These are phyloP conservation scores for Carex sylvatica DNA, from an alignment of 202 grass and related monocot species.

Conservation along the genomic window DNA sequence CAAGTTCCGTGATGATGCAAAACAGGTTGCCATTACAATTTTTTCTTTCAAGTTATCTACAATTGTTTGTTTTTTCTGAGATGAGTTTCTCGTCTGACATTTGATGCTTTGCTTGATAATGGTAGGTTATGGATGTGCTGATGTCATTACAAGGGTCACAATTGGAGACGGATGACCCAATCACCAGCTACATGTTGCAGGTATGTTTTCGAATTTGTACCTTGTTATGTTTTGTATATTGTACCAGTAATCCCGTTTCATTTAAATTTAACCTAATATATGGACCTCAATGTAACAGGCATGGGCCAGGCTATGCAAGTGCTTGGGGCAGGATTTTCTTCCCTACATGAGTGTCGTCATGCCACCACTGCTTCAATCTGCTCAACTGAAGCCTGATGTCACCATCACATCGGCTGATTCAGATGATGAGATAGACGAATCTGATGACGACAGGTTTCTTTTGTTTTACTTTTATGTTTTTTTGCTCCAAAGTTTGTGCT, in stretches of 20 bases:
- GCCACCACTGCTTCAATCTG: constrained; percentile 96
- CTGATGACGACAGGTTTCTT: constrained; percentile 68
- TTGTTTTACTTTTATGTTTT: neutral
- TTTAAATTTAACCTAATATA: constrained; percentile 27
- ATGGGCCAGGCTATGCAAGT: constrained; percentile 98
- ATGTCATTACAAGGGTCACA: constrained; percentile 96
- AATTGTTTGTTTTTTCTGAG: neutral
- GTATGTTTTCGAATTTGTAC: constrained; percentile 29
- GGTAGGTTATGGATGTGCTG: constrained; percentile 93
- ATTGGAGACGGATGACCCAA: constrained; percentile 96
- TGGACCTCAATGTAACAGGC: constrained; percentile 49
- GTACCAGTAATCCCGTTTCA: constrained; percentile 7
- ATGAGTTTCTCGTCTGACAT: neutral
- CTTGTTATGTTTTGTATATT: neutral
- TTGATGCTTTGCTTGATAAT: constrained; percentile 24
- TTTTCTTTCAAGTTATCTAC: constrained; percentile 13
- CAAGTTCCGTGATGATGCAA: constrained; percentile 95
- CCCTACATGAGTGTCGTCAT: constrained; percentile 98
- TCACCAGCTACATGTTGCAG: constrained; percentile 99
- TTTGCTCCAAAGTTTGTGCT: neutral
- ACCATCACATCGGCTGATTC: constrained; percentile 92
- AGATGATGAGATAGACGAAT: constrained; percentile 92
- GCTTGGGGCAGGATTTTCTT: constrained; percentile 97
- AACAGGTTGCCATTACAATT: constrained; percentile 52
- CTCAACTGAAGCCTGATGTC: constrained; percentile 96